These are phyloP conservation scores for Leccinum subrobustum DNA, from an alignment of 1,284 basidiomycete species.

Conservation along the genomic window DNA sequence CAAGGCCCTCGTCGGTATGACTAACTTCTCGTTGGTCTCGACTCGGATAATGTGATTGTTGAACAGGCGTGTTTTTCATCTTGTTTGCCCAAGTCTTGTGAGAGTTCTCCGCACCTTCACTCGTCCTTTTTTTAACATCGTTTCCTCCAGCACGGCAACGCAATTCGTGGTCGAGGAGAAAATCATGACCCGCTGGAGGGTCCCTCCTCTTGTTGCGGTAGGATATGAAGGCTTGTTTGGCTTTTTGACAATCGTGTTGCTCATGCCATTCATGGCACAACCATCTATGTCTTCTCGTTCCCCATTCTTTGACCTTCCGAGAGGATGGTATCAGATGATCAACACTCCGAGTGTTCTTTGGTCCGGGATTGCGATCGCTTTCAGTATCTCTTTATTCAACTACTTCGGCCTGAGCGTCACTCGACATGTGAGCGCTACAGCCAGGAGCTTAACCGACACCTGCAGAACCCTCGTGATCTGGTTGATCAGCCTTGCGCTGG, in stretches of 20 bases:
- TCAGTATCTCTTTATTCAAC: slow-evolving; percentile 93
- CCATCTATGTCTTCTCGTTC: slow-evolving; percentile 53
- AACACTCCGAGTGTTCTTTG: slow-evolving; percentile 76
- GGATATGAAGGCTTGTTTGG: slow-evolving; percentile 96
- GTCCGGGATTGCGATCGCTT: slow-evolving; percentile 76
- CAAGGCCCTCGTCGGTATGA: slow-evolving; percentile 66
- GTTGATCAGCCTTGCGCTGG: slow-evolving; percentile 81
- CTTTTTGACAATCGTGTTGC: slow-evolving; percentile 69
- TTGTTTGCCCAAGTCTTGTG: slow-evolving; percentile 97
- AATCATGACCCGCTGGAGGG: slow-evolving; percentile 78
- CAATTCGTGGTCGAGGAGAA: slow-evolving; percentile 96
- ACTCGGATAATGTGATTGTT: slow-evolving; percentile 2
- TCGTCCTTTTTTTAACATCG: slow-evolving; percentile 20
- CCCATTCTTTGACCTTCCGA: slow-evolving; percentile 88
- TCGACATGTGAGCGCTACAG: slow-evolving; percentile 84
- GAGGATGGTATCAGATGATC: slow-evolving; percentile 90
- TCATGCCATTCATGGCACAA: slow-evolving; percentile 72
- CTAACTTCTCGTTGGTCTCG: slow-evolving; percentile 9
- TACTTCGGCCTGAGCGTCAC: slow-evolving; percentile 95
- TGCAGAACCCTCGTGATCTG: slow-evolving; percentile 94
- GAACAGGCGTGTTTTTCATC: slow-evolving; percentile 81
- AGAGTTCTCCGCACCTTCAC: slow-evolving; percentile 32
- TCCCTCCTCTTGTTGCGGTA: slow-evolving; percentile 92
- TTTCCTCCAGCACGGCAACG: slow-evolving; percentile 66
- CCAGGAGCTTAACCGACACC: slow-evolving; percentile 90